Evolutionary conservation across 1,284 basidiomycete species (phyloP), one percentile per base, ranked within the genome.

Genomic region (Austropuccinia psidii): DNA sequence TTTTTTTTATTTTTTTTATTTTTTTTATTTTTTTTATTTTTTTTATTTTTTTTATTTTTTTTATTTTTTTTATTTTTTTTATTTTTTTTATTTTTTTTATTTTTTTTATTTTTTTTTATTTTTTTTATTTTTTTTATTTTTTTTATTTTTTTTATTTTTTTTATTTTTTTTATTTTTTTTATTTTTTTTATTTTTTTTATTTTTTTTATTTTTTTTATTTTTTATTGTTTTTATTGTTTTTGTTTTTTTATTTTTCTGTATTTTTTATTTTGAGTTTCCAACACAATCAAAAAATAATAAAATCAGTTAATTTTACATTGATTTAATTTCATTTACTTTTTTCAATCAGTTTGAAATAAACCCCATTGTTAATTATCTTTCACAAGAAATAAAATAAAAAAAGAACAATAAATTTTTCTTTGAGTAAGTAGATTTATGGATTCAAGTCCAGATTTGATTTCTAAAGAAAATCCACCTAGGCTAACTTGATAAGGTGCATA

Each of bases 261-360:
- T 15, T 50, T 43, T 58, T 29, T 61, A 54, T 67, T 33, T 68
- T 67, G 31, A n/a, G 41, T n/a, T 45, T 45, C 39, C 6, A 50
- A 19, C 29, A 24, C 24, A 41, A 27, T 21, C 17, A 19, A 39
- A 35, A n/a, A 67, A 41, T 24, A 67, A 41, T 31, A 19, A 21
- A 13, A 67, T 4, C 31, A 27, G 31, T 15, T 68, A 45, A 24
- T 72, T 62, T 4, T 54, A n/a, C n/a, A n/a, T n/a, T n/a, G n/a
- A n/a, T n/a, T n/a, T n/a, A n/a, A 45, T n/a, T 13, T n/a, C n/a
- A n/a, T n/a, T n/a, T n/a, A n/a, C n/a, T n/a, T n/a, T n/a, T n/a
- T n/a, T n/a, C n/a, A n/a, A n/a, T n/a, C n/a, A n/a, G n/a, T n/a
- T n/a, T n/a, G n/a, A n/a, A n/a, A n/a, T n/a, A n/a, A n/a, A n/a